phyloP scores from a whole-genome alignment of 176 grass and related monocot species.

The Phoenix roebelenii region DNA sequence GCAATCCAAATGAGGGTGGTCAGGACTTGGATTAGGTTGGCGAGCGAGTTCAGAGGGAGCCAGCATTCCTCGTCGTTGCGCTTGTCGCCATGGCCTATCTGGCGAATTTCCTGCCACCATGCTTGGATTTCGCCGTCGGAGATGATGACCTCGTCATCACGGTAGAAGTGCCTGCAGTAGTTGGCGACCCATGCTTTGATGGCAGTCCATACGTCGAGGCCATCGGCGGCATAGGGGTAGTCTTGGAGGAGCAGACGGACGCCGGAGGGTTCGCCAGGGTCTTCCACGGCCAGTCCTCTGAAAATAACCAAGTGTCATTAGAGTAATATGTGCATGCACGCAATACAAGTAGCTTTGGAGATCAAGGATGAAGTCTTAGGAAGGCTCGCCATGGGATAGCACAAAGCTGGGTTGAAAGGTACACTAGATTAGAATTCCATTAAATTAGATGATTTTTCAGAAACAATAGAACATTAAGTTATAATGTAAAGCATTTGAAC shows the following conservation, averaged over 20 bases:
- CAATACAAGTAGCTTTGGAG: too few relatives aligned
- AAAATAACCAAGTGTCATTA: too few relatives aligned
- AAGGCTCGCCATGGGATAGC: too few relatives aligned
- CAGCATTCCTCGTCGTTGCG: slow-evolving; percentile 52
- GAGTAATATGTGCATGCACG: too few relatives aligned
- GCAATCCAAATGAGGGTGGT: slow-evolving; percentile 90
- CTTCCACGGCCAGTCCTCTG: slow-evolving; percentile 55
- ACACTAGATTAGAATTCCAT: too few relatives aligned
- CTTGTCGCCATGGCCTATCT: slow-evolving; percentile 71
- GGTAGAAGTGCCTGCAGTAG: slow-evolving; percentile 73
- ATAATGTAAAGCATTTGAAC: too few relatives aligned
- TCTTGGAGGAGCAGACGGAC: slow-evolving; percentile 48
- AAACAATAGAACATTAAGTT: too few relatives aligned
- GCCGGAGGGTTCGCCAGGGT: slow-evolving; percentile 21
- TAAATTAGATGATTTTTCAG: too few relatives aligned
- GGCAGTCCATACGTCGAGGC: slow-evolving; percentile 72
- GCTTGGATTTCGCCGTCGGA: slow-evolving; percentile 52
- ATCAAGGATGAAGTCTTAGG: too few relatives aligned
- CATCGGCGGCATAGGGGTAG: slow-evolving; percentile 80
- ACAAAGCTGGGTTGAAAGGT: too few relatives aligned
- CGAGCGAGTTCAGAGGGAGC: slow-evolving; percentile 38
- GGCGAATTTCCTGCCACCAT: slow-evolving; percentile 73
- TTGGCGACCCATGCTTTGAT: slow-evolving; percentile 62
- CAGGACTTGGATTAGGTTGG: slow-evolving; percentile 35
- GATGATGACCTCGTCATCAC: slow-evolving; percentile 25